phyloP scores from a whole-genome alignment of 1,284 basidiomycete genomes.

The Melampsora americana region DNA sequence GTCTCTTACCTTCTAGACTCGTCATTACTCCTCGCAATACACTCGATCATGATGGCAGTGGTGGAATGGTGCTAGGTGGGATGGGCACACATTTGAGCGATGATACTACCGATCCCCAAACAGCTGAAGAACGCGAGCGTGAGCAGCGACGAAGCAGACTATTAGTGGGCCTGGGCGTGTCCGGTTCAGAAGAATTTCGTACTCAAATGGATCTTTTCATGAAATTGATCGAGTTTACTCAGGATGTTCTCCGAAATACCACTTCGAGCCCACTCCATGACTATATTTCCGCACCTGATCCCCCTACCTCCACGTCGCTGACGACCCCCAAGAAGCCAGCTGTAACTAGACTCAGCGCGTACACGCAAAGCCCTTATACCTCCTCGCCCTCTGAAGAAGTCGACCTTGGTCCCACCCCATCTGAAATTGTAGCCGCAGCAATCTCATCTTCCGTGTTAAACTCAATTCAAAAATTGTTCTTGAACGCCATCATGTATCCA shows the following conservation, averaged over 20 bases:
- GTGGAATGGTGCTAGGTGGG: conserved; percentile 66
- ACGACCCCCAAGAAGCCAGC: conserved; percentile 49
- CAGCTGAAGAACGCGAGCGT: conserved; percentile 61
- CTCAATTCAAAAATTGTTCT: conserved; percentile 77
- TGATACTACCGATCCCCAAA: conserved; percentile 53
- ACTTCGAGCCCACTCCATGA: conserved; percentile 58
- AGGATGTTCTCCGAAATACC: conserved; percentile 67
- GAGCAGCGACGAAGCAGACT: conserved; percentile 62
- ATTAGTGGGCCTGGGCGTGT: conserved; percentile 69
- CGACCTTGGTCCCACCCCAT: conserved; percentile 5
- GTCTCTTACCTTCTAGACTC: conserved; percentile 80
- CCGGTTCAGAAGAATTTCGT: conserved; percentile 71
- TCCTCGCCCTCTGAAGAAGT: not conserved
- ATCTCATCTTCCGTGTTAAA: conserved; percentile 65
- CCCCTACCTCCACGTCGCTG: conserved; percentile 34
- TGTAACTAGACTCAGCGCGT: conserved; percentile 58
- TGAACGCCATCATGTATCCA: conserved; percentile 89
- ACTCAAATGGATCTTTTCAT: conserved; percentile 79
- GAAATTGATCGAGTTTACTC: conserved; percentile 83
- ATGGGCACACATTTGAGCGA: conserved; percentile 56
- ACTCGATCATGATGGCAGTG: conserved; percentile 44
- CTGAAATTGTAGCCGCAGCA: conserved; percentile 43
- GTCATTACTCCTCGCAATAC: conserved; percentile 50
- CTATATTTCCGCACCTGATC: conserved; percentile 57
- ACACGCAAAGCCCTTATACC: not conserved